A percentile compares a stretch with the other conserved stretches of the same genome.
phyloP scores from a whole-genome alignment of 73 alveolate genomes.

The Uronychia setigera region DNA sequence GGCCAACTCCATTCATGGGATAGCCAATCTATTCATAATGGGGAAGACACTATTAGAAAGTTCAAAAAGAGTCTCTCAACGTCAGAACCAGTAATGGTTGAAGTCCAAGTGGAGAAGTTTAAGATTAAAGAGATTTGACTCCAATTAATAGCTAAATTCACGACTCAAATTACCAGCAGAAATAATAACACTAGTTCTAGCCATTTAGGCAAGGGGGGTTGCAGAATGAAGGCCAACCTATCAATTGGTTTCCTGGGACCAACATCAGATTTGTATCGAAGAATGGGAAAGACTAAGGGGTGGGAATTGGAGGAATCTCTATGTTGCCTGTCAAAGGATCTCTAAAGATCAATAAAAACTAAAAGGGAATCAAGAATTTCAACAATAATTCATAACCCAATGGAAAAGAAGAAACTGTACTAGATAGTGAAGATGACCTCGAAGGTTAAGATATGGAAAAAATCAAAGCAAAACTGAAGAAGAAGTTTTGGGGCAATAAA shows the following conservation, averaged over 20 bases:
- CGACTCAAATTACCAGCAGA: not conserved
- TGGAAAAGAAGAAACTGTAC: not conserved
- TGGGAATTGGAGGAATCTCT: not conserved
- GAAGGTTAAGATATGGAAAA: not conserved
- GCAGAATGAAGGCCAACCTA: not conserved
- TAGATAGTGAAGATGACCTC: not conserved
- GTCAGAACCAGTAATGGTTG: too few relatives aligned
- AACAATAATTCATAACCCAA: not conserved
- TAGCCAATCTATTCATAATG: not conserved
- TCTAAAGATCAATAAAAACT: too few relatives aligned
- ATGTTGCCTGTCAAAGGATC: not conserved
- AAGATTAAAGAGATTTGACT: too few relatives aligned
- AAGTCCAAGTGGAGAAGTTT: too few relatives aligned
- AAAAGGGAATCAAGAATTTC: not conserved
- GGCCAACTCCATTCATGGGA: too few relatives aligned
- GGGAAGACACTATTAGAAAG: not conserved
- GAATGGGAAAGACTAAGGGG: not conserved
- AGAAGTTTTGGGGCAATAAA: not conserved
- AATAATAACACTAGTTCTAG: too few relatives aligned
- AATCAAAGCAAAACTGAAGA: not conserved
- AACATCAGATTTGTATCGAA: not conserved
- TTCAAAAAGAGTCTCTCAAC: not conserved
- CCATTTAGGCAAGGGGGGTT: too few relatives aligned
- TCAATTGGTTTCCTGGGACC: slow-evolving; percentile 1
- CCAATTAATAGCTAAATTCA: not conserved